Evolutionary conservation across 1,284 basidiomycete genomes (phyloP), one percentile per base, ranked within the genome.

Genomic region (Tilletia walkeri): DNA sequence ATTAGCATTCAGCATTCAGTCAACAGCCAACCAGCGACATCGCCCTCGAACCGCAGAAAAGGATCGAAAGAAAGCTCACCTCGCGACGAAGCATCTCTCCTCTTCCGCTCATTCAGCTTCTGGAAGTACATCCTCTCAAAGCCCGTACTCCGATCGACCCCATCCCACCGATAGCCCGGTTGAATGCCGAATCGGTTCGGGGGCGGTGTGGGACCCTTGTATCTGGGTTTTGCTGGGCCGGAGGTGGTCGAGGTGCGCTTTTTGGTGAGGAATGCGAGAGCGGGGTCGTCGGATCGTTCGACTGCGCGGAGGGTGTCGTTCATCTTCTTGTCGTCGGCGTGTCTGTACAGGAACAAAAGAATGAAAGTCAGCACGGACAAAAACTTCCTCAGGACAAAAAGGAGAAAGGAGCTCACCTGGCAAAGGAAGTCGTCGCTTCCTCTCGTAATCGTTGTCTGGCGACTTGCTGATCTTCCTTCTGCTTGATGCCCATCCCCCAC

Each of bases 111-210:
- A 36, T 66, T 67, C 24, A 76, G 76, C 10, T 74, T 66, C 56
- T 77, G 73, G 47, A 83, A 75, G 5, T 76, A 86, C 78, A 93
- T 94, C 86, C 91, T 92, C 86, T 99, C 95, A 76, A 95, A 98
- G 1, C 95, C 95, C 75, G 91, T 99, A 1, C 93, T 89, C 70
- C 95, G 89, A 67, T 84, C 82, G 4, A 84, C 84, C 0, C 84
- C 83, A 67, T 98, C 95, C 95, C 95, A 99, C 77, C 95, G 88
- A 82, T 95, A 95, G 0, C 95, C 95, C 12, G 95, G 96, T 69
- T 89, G 90, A 75, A 99, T 97, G 34, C 90, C 90, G 84, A 95
- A 99, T 9, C 95, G 89, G 86, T 99, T 99, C 7, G 95, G 94
- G 18, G 94, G 90, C 1, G 92, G 94, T 1, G 90, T 88, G 0